Evolutionary conservation across 1,284 basidiomycete species (phyloP).

Genomic region (Tilletia indica): DNA sequence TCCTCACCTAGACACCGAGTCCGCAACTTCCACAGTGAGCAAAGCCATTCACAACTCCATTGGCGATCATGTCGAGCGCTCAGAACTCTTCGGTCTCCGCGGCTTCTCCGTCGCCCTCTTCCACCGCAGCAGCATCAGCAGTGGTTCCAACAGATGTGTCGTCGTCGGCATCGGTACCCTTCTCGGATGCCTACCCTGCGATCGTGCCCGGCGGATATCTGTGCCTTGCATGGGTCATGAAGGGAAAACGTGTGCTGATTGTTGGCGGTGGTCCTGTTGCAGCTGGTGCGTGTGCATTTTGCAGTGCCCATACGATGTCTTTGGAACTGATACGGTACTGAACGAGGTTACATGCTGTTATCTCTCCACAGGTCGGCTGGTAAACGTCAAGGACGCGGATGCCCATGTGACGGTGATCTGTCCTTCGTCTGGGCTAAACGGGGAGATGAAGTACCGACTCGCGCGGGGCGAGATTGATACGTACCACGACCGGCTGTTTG

Average conservation of each 20-base stretch:
- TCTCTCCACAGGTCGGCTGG: slow-evolving; percentile 36
- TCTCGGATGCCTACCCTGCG: slow-evolving; percentile 31
- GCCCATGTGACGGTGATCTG: slow-evolving; percentile 51
- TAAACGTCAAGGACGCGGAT: slow-evolving; percentile 53
- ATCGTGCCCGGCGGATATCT: slow-evolving; percentile 67
- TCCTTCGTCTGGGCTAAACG: slow-evolving; percentile 44
- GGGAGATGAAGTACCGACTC: slow-evolving; percentile 49
- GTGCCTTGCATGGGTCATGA: slow-evolving; percentile 82
- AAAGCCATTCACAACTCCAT: no score
- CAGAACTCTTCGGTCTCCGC: no score
- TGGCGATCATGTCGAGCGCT: no score
- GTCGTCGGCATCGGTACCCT: no score
- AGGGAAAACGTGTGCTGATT: slow-evolving; percentile 74
- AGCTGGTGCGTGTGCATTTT: slow-evolving; percentile 59
- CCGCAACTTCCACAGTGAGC: no score
- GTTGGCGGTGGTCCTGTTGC: slow-evolving; percentile 87
- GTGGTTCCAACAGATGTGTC: no score
- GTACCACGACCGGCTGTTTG: slow-evolving; percentile 55
- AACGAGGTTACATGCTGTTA: background rate
- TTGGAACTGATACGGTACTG: background rate
- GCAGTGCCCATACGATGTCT: background rate
- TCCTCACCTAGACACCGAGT: no score
- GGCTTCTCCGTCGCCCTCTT: no score
- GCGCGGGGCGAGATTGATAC: slow-evolving; percentile 25
- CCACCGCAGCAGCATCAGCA: no score